phyloP scores from a whole-genome alignment of 2,329 filamentous ascomycete genomes.

The Pseudogymnoascus sp. region DNA sequence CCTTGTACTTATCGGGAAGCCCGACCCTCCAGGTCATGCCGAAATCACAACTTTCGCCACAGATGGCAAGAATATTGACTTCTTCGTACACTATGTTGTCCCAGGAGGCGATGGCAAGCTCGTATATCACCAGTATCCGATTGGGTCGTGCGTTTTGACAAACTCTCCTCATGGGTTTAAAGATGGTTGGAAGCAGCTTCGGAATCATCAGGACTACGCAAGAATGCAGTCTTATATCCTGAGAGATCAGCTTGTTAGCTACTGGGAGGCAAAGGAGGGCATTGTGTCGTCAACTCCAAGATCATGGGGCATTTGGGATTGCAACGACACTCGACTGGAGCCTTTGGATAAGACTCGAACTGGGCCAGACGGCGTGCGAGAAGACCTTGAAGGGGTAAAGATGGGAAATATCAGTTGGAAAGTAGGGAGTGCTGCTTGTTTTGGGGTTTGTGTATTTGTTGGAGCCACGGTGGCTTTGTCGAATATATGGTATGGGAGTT shows the following conservation, averaged over 20 bases:
- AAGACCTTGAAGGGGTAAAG: neutral
- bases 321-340: neutral
- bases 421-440: neutral
- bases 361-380: neutral
- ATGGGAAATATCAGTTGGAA: neutral
- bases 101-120: conserved; percentile 11
- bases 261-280: neutral
- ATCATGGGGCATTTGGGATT: neutral
- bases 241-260: neutral
- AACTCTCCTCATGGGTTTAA: neutral
- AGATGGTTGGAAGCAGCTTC: neutral
- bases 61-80: conserved; percentile 15
- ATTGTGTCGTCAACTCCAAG: neutral
- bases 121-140: conserved; percentile 16
- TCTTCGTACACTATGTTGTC: conserved; percentile 15
- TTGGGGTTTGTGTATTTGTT: neutral
- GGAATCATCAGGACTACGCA: neutral
- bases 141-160: neutral
- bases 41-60: conserved; percentile 17
- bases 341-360: neutral
- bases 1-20: conserved; percentile 13
- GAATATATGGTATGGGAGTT: neutral
- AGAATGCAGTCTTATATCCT: neutral
- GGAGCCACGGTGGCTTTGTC: neutral
- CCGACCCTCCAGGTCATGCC: conserved; percentile 14